Evolutionary conservation across 768 basidiomycete species (phyloP), one percentile per base, ranked within the genome.

Genomic region (Suillus ampliporus): DNA sequence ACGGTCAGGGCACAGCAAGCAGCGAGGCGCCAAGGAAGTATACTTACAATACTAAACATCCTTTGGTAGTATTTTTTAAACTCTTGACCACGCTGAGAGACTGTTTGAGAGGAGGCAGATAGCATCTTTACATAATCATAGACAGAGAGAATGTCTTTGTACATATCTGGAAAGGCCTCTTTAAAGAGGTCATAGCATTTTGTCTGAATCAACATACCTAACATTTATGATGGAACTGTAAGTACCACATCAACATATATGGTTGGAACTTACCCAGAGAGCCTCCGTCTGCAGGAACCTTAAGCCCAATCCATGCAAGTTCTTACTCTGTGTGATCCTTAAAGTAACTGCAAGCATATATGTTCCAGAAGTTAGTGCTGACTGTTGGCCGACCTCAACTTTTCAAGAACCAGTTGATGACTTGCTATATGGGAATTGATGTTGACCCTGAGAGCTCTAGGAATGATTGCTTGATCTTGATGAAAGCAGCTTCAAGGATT

Each of bases 361-460:
- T 21, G 7, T 65, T 65, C 61, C 61, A 62, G 44, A 53, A 52
- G 11, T 62, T 62, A 0, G 34, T 61, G 2, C 48, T 38, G 13
- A 48, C 43, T 1, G 58, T 38, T 0, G 26, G n/a, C 19, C 43
- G 37, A 15, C 34, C 37, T 19, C 6, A 31, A 19, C 54, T 64
- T 57, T 66, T 66, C 28, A 60, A 51, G 56, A 62, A 66, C 2
- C 54, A 59, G 7, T 64, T 63, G 9, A 61, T 23, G 3, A 66
- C 31, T 28, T 66, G 65, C 54, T 60, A 53, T 2, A 56, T 17
- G 0, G 52, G 41, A 9, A 61, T 37, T 10, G 59, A 64, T 21
- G 63, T 64, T n/a, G 26, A 40, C 28, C n/a, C 4, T 14, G 41
- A 23, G 13, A 64, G 35, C 48, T 50, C 8, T 4, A 50, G 48